phyloP scores from a whole-genome alignment of 2,329 filamentous ascomycete genomes.

The Beauveria scarabaeidicola region DNA sequence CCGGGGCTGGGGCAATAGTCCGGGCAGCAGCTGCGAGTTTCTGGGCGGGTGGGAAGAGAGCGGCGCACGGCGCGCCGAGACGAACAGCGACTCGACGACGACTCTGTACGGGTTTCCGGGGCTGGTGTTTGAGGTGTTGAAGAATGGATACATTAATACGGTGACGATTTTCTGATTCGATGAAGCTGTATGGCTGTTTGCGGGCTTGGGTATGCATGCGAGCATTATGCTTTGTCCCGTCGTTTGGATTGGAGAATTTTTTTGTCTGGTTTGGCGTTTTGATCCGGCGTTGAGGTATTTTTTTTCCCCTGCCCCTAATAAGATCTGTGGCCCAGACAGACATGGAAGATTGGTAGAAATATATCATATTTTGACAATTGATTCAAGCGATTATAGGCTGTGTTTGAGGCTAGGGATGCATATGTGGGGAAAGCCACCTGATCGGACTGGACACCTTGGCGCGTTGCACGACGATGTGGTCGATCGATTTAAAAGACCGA shows the following conservation, averaged over 20 bases:
- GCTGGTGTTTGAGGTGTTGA: conserved; percentile 88
- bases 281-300: not conserved
- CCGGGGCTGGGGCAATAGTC: conserved; percentile 83
- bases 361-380: not conserved
- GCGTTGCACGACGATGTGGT: no score
- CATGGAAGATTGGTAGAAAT: not conserved
- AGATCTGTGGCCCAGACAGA: not conserved
- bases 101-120: conserved; percentile 91
- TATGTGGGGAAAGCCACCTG: not conserved
- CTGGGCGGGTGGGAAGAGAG: conserved; percentile 81
- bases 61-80: conserved; percentile 43
- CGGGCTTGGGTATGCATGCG: not conserved
- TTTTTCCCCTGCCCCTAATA: no score
- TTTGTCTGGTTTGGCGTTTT: not conserved
- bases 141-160: conserved; percentile 82
- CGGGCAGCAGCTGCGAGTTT: conserved; percentile 80
- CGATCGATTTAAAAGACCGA: no score
- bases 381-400: not conserved
- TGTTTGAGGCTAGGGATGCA: not conserved
- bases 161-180: conserved; percentile 68
- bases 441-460: no score
- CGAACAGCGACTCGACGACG: conserved; percentile 55
- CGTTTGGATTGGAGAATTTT: not conserved
- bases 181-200: not conserved
- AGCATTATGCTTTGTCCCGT: not conserved